Percentiles rank a stretch among this genome's conserved stretches.
These are phyloP conservation scores for Rhizodiscina lignyota DNA, from an alignment of 495 filamentous ascomycete species.

Conservation along the genomic window DNA sequence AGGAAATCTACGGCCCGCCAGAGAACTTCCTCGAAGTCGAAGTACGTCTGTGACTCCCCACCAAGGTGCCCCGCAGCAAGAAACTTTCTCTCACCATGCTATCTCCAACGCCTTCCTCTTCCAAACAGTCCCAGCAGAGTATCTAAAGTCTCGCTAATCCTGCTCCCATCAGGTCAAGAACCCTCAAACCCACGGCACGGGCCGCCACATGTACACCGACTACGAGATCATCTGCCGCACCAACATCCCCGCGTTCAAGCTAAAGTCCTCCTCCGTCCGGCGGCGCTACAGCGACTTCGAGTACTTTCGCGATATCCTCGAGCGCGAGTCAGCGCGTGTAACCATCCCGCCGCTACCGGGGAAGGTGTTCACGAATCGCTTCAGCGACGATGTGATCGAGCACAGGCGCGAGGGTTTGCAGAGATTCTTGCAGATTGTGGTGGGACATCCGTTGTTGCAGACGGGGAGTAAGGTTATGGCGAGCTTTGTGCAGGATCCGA, in stretches of 20 bases:
- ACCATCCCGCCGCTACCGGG: slow-evolving; percentile 92
- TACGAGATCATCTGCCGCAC: slow-evolving; percentile 95
- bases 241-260: slow-evolving; percentile 97
- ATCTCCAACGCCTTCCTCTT: slow-evolving; percentile 1
- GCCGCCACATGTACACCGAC: slow-evolving; percentile 93
- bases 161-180: slow-evolving; percentile 55
- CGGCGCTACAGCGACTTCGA: slow-evolving; percentile 96
- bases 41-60: slow-evolving; percentile 29
- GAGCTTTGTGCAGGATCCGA: slow-evolving; percentile 94
- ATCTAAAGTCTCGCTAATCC: background rate
- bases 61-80: slow-evolving; percentile 2
- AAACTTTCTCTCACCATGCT: background rate
- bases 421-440: slow-evolving; percentile 93
- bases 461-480: slow-evolving; percentile 94
- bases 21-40: slow-evolving; percentile 99
- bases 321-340: slow-evolving; percentile 84
- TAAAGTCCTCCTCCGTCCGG: slow-evolving; percentile 69
- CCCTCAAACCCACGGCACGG: slow-evolving; percentile 87
- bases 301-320: slow-evolving; percentile 94
- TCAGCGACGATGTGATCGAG: slow-evolving; percentile 97
- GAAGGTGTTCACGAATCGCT: slow-evolving; percentile 96
- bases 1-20: slow-evolving; percentile 96
- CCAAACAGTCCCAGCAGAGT: slow-evolving; percentile 3
- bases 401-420: slow-evolving; percentile 81
- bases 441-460: slow-evolving; percentile 89